Evolutionary conservation across 257 asterid genomes (phyloP).

Genomic region (Gardenia jasminoides): DNA sequence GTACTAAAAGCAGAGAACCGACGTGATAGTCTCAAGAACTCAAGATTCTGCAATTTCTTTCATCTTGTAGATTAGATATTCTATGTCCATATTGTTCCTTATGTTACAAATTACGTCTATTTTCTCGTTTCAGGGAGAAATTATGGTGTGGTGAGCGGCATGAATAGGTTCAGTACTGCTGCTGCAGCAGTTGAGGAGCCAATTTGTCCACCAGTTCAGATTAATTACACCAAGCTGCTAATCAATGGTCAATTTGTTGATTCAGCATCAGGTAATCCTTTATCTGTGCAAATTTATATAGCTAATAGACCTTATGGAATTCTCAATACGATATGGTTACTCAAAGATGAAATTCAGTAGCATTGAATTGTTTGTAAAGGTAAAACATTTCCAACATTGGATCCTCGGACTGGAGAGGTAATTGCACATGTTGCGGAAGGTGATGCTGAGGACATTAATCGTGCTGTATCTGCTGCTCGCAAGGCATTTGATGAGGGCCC

Average conservation of each 20-base stretch:
- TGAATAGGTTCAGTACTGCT: conserved; percentile 57
- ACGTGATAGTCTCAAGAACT: too few species aligned
- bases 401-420: conserved; percentile 87
- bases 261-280: conserved; percentile 67
- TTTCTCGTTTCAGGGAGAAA: conserved; percentile 34
- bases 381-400: conserved; percentile 79
- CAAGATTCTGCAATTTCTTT: background rate
- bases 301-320: background rate
- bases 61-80: background rate
- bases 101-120: background rate
- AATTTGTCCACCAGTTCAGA: conserved; percentile 68
- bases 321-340: background rate
- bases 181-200: conserved; percentile 63
- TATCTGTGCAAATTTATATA: background rate
- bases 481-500: conserved; percentile 97
- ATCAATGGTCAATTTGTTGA: conserved; percentile 86
- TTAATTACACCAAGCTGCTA: conserved; percentile 72
- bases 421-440: conserved; percentile 93
- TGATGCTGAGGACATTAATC: conserved; percentile 73
- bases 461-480: conserved; percentile 93
- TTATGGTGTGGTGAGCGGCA: conserved; percentile 35
- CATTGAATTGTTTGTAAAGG: conserved; percentile 37
- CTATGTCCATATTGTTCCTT: background rate
- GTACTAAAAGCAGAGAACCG: background rate
- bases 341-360: background rate